Base-by-base conservation (phyloP, 2,329 filamentous ascomycete genomes). In the Stemphylium vesicarium region DNA sequence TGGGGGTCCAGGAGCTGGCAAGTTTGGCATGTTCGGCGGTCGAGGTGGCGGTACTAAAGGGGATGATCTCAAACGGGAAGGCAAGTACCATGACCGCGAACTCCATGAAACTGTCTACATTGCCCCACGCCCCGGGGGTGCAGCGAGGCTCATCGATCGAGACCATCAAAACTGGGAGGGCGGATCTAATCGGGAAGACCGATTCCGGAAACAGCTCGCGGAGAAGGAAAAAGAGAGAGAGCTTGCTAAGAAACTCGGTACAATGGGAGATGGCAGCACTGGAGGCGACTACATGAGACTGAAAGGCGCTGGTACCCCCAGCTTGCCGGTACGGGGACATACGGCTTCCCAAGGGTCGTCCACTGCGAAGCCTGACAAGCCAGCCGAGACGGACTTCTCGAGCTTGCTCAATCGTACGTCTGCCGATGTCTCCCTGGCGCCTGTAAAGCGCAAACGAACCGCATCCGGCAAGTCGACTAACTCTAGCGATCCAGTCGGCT, bases 181-280 rank as follows among this genome's bases (percentile, higher is more conserved):
- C 18, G 82, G 84, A 29, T 83, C 81, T 26, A 86, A 86, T 64
- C 82, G 84, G 55, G 84, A 86, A 46, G 90, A 92, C 59, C 83
- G 84, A 15, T 75, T 90, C 62, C 87, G 86, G 59, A 82, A 86
- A 52, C 83, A 83, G 3, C 78, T 92, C 5, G 84, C 85, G 5
- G 84, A 84, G 12, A 84, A 86, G 64, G 89, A 93, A 73, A 88
- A 85, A 68, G 91, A 94, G 72, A 81, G 86, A 16, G 87, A 91
- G 20, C 82, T 95, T 43, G 88, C 87, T 60, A 86, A 85, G 70
- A 85, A 85, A 62, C 80, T 95, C 2, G 85, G 85, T 9, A 78
- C 83, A 45, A 78, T 87, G 54, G 89, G 89, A 9, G 82, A 79
- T 43, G 65, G 61, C 37, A 87, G 87, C 5, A 83, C 88, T 0